Base-by-base conservation (phyloP, 805 yeast species). In the Nakazawaea wickerhamii region DNA sequence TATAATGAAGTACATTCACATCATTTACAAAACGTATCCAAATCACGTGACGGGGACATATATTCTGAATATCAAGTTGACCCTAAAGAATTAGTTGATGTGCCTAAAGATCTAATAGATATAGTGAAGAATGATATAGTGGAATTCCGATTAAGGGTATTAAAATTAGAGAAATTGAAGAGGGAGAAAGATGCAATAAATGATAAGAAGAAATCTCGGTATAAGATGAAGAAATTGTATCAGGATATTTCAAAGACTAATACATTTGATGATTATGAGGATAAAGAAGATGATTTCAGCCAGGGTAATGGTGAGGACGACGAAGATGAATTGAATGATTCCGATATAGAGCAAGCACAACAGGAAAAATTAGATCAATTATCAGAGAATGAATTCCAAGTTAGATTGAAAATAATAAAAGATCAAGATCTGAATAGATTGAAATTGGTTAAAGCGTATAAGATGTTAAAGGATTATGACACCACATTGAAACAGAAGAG, bases 71-170 rank as follows among this genome's bases (percentile, higher is more conserved):
- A 81, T 53, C 67, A 70, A 41, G 73, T 81, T 25, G 83, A 81
- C 53, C 65, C 69, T n/a, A 60, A 64, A 36, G 85, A 79, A 50
- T 55, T 81, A 41, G 60, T 67, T 11, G 85, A 77, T 48, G 71
- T 80, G 4, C 84, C 86, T 2, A 57, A 60, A 19, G 72, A 73
- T 20, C 62, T 75, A 64, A 57, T 72, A 35, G 80, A 77, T 17
- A 63, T 61, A n/a, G 73, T 79, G 28, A 70, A 66, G 15, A 66
- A 67, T 43, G 77, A 75, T 44, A 71, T 81, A 43, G 64, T 77
- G 44, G 73, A 70, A 47, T 81, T 81, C 53, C 59, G 86, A 52
- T 62, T 78, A 18, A 70, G 68, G 33, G 81, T 79, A 21, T 53
- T 77, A 40, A 68, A 68, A 31, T 58, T 74, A 21, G 85, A 79